Conservation (phyloP, 2,329 filamentous ascomycete genomes). For the Myriosclerotinia scirpicola region DNA sequence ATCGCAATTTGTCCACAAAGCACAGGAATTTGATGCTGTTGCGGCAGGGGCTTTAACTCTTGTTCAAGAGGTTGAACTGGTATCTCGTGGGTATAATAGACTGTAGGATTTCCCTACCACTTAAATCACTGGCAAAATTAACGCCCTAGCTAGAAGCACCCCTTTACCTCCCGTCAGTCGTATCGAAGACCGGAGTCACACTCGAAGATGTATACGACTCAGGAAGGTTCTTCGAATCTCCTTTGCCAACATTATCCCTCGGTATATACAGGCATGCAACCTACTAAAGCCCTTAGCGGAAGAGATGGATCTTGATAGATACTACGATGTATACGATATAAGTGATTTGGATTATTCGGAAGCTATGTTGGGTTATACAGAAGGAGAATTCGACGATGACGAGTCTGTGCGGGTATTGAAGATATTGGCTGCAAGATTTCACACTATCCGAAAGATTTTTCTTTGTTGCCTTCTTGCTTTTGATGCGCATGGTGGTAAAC, state of each 20-base stretch:
- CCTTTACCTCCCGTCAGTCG: constrained; percentile 90
- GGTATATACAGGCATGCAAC: constrained; percentile 68
- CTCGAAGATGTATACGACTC: constrained; percentile 75
- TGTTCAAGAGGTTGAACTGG: constrained; percentile 93
- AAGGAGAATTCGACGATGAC: constrained; percentile 69
- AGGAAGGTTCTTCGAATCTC: constrained; percentile 72
- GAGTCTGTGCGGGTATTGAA: constrained; percentile 80
- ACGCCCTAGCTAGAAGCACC: constrained; percentile 61
- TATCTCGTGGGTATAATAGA: constrained; percentile 85
- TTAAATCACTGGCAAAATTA: constrained; percentile 19
- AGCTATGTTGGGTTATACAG: constrained; percentile 62
- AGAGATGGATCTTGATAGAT: constrained; percentile 82
- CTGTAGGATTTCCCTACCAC: constrained; percentile 55
- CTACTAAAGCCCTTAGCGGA: constrained; percentile 72
- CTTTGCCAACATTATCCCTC: constrained; percentile 67
- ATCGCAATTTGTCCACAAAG: constrained; percentile 66
- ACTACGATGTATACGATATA: constrained; percentile 86
- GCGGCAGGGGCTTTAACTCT: constrained; percentile 74
- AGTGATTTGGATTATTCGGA: constrained; percentile 71
- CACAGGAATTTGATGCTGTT: constrained; percentile 79
- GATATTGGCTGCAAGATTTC: constrained; percentile 76
- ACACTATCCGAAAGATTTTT: constrained; percentile 78
- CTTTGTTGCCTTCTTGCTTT: constrained; percentile 87
- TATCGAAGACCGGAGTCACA: constrained; percentile 79
- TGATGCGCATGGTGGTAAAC: constrained; percentile 74